A percentile compares a stretch with the other conserved stretches of the same genome.
Conservation (phyloP, 78 protist species). For the Mantamonas sphyraenae region DNA sequence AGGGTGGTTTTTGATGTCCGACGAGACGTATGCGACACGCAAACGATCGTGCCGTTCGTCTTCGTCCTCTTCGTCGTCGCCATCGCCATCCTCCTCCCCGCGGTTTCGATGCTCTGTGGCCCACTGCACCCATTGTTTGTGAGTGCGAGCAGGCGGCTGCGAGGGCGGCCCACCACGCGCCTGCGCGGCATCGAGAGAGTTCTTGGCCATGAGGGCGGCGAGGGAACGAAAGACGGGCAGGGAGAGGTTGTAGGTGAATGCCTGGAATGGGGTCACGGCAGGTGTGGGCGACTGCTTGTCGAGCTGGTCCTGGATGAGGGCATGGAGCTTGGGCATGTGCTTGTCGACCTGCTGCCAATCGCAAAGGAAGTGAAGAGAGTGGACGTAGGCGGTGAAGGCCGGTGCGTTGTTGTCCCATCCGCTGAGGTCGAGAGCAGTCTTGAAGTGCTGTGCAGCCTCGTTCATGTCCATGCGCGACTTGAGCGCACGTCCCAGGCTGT, state of each 20-base stretch:
- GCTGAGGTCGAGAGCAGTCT: neutral
- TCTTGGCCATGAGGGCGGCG: conserved; percentile 7
- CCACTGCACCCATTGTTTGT: neutral
- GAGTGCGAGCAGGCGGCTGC: neutral
- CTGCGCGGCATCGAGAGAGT: conserved; percentile 3
- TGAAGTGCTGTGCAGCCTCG: conserved; percentile 5
- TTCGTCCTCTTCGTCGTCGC: too few relatives aligned
- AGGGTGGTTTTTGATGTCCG: too few relatives aligned
- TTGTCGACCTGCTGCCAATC: neutral
- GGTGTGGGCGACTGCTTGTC: too few relatives aligned
- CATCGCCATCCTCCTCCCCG: too few relatives aligned
- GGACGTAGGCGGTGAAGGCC: conserved; percentile 4
- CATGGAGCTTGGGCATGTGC: neutral
- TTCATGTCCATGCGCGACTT: neutral
- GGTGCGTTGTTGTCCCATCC: neutral
- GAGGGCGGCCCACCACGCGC: neutral
- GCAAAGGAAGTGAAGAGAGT: conserved; percentile 8
- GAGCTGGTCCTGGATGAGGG: neutral
- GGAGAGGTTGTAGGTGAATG: too few relatives aligned
- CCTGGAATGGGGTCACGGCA: too few relatives aligned
- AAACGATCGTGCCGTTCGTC: too few relatives aligned
- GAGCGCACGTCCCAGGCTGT: neutral
- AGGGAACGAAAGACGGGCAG: neutral
- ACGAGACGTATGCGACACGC: too few relatives aligned
- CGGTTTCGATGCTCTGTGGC: too few relatives aligned